Conservation (phyloP, 306 rosid species). For the Astragalus glycyphyllos region DNA sequence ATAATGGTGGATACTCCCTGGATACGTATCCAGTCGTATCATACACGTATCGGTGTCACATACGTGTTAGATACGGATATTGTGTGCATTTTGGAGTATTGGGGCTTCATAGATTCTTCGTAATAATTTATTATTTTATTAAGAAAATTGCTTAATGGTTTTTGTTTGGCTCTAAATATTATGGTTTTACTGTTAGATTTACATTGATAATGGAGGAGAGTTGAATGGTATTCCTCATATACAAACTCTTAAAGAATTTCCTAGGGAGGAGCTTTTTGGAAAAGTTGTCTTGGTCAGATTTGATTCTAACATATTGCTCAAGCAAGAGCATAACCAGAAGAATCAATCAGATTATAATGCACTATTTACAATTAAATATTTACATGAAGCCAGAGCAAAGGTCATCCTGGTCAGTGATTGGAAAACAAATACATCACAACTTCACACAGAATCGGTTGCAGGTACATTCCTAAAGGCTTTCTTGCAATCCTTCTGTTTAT, state of each 20-base stretch:
- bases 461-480: slow-evolving; percentile 57
- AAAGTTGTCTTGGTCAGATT: slow-evolving; percentile 86
- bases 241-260: slow-evolving; percentile 79
- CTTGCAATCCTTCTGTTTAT: slow-evolving; percentile 38
- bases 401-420: slow-evolving; percentile 79
- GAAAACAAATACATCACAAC: slow-evolving; percentile 52
- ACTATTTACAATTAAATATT: slow-evolving; percentile 64
- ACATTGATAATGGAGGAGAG: slow-evolving; percentile 51
- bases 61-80: no score
- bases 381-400: slow-evolving; percentile 65
- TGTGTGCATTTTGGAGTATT: no score
- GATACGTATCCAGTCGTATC: no score
- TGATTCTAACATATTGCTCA: slow-evolving; percentile 73
- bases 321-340: slow-evolving; percentile 42
- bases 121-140: no score
- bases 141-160: no score
- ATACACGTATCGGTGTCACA: no score
- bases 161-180: slow-evolving; percentile 43
- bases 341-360: slow-evolving; percentile 52
- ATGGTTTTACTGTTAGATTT: slow-evolving; percentile 50
- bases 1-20: no score
- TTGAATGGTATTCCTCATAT: slow-evolving; percentile 66
- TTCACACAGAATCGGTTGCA: slow-evolving; percentile 51
- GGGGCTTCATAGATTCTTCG: no score
- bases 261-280: slow-evolving; percentile 68